Base-by-base conservation (phyloP, 2,329 filamentous ascomycete genomes). In the Exserohilum turcica region DNA sequence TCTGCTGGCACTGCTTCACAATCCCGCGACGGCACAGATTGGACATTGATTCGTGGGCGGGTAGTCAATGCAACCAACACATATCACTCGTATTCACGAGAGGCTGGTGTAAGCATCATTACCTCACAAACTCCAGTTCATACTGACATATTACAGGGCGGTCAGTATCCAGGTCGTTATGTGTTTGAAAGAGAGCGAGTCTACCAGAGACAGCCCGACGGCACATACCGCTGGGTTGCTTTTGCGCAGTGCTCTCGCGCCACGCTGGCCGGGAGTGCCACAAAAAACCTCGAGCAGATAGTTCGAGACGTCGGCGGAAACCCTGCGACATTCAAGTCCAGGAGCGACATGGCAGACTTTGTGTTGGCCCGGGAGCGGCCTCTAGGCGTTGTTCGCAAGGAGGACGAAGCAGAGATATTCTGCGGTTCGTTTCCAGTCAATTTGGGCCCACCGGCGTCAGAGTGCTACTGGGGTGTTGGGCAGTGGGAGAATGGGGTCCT, bases 291-390 rank as follows among this genome's bases (percentile, higher is more conserved):
- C n/a, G 4, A 48, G 9, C 28, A 48, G 18, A 48, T 48, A 29
- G 46, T 48, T 18, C 8, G 8, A 35, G 46, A 24, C 9, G 46
- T 40, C 10, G 46, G 46, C 16, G 46, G 46, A 19, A 15, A 48
- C 15, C 37, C 46, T 27, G 12, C 27, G 13, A 35, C 10, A 3
- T 48, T 48, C 18, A 12, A 1, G 1, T 31, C 35, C 10, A 48
- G 28, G 35, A 9, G 19, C 3, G 44, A 7, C 15, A 40, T 39
- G 35, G 44, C 44, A 10, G 5, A 48, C 12, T 48, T 31, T 18
- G 8, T 48, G 9, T 29, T 48, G 28, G 36, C 10, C 24, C 37
- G 10, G n/a, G 46, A 48, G 46, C 36, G 2, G 28, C 46, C 37
- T 18, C 2, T 19, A 3, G 18, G 19, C 15, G 37, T 48, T 9